Evolutionary conservation across 2,329 filamentous ascomycete species (phyloP), one percentile per base, ranked within the genome.

Genomic region (Daldinia eschscholtzii): DNA sequence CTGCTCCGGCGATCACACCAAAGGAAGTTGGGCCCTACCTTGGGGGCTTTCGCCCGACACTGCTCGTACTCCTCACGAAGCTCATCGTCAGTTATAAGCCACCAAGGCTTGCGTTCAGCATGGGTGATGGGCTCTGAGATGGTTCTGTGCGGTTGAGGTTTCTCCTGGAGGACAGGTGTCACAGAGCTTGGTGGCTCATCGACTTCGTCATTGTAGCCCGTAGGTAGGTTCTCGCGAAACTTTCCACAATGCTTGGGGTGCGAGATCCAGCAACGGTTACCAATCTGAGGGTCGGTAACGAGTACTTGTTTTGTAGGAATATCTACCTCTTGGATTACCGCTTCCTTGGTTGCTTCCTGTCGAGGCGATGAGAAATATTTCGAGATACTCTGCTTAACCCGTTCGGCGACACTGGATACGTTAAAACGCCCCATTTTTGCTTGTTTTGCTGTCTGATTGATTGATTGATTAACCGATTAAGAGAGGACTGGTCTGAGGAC

Each of bases 1-100:
- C 60, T 64, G 50, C 64, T 61, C 3, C 65, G 65, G 9, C 57
- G 33, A 18, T 61, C n/a, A 1, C 39, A 18, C 48, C 55, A 52
- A 10, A 67, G 56, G 15, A 60, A 64, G 10, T 64, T 39, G 3
- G 35, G 33, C 0, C 20, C 23, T 13, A 64, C 23, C 13, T 20
- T 12, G 1, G 56, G 57, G 13, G 67, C 50, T 23, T 41, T 57
- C 9, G 48, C 52, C 1, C 7, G 26, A 20, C 56, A 53, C 12
- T 13, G n/a, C 4, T 53, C 30, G 23, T 44, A 41, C 23, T 61
- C 56, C 7, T 35, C 20, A 6, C 37, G 48, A 10, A 55, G 46
- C 23, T 66, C 58, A 6, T 30, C 15, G 12, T 62, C 37, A 4
- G 39, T 60, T 3, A 50, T 12, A 5, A 35, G 12, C 10, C 6